A percentile compares a stretch with the other conserved stretches of the same genome.
Conservation (phyloP, 768 basidiomycete species). For the Boletellus ananiceps region DNA sequence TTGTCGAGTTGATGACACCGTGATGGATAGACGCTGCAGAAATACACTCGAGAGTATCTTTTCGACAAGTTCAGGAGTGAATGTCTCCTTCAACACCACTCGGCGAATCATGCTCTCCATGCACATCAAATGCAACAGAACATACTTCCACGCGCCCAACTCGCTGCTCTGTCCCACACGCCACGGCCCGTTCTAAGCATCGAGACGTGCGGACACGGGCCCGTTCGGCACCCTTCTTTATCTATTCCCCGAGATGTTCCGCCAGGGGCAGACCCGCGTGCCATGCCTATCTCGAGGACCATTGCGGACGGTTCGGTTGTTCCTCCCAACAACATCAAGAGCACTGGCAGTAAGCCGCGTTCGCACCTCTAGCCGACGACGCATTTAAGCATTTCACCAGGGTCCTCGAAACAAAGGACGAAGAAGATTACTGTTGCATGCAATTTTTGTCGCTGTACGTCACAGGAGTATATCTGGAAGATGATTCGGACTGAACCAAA, state of each 20-base stretch:
- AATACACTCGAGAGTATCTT: conserved; percentile 79
- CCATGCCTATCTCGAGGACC: conserved; percentile 38
- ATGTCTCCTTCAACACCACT: conserved; percentile 50
- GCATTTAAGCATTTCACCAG: conserved; percentile 31
- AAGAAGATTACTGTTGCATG: conserved; percentile 89
- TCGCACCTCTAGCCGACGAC: conserved; percentile 5
- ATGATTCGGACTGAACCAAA: conserved; percentile 16
- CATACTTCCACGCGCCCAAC: conserved; percentile 32
- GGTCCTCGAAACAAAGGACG: conserved; percentile 60
- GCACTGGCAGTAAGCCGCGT: conserved; percentile 35
- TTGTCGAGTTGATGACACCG: conserved; percentile 18
- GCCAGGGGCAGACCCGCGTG: conserved; percentile 42
- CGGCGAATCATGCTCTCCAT: conserved; percentile 38
- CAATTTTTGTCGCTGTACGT: conserved; percentile 87
- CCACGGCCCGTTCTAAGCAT: conserved; percentile 58
- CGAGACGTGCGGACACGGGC: conserved; percentile 48
- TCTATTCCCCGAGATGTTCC: conserved; percentile 44
- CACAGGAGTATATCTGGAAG: conserved; percentile 10
- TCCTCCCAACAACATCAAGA: conserved; percentile 29
- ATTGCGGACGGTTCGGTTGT: conserved; percentile 33
- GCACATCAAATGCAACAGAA: conserved; percentile 43
- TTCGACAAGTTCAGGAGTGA: conserved; percentile 72
- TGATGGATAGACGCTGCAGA: conserved; percentile 65
- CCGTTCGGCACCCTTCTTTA: conserved; percentile 43
- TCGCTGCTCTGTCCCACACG: conserved; percentile 30